phyloP scores from a whole-genome alignment of 495 filamentous ascomycete genomes.

The Aspergillus bertholletiae region DNA sequence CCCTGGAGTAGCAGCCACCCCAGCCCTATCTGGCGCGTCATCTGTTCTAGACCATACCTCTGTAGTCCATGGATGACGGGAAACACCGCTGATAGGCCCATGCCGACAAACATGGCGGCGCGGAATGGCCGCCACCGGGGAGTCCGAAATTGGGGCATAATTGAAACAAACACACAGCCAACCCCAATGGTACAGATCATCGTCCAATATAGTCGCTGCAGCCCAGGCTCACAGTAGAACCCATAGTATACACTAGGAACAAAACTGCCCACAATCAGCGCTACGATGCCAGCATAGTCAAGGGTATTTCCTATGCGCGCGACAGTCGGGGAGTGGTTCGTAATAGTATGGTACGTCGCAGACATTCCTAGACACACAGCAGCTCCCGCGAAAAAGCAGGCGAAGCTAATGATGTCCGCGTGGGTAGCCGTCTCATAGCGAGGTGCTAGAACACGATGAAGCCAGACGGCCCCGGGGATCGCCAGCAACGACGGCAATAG shows the following conservation, averaged over 20 bases:
- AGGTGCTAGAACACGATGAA: constrained; percentile 53
- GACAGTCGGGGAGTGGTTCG: constrained; percentile 60
- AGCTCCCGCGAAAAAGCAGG: constrained; percentile 76
- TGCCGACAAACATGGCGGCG: constrained; percentile 84
- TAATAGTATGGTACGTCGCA: constrained; percentile 72
- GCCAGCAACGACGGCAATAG: constrained; percentile 52
- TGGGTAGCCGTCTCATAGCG: constrained; percentile 63
- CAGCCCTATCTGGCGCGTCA: constrained; percentile 74
- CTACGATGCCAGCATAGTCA: constrained; percentile 89
- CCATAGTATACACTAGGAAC: constrained; percentile 86
- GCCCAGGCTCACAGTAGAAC: constrained; percentile 61
- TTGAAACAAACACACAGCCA: constrained; percentile 69
- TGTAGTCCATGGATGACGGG: constrained; percentile 72
- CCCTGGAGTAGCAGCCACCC: constrained; percentile 80
- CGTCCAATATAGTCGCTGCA: constrained; percentile 67
- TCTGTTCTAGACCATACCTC: constrained; percentile 54
- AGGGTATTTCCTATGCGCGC: constrained; percentile 65
- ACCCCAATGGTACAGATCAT: constrained; percentile 77
- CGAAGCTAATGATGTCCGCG: constrained; percentile 67
- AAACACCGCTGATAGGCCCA: constrained; percentile 80
- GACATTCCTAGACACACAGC: constrained; percentile 79
- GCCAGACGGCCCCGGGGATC: constrained; percentile 31
- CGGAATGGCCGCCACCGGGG: constrained; percentile 80
- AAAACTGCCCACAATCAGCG: constrained; percentile 83
- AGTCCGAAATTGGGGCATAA: constrained; percentile 76